Conservation (phyloP, 306 rosid species). For the Lablab purpureus region DNA sequence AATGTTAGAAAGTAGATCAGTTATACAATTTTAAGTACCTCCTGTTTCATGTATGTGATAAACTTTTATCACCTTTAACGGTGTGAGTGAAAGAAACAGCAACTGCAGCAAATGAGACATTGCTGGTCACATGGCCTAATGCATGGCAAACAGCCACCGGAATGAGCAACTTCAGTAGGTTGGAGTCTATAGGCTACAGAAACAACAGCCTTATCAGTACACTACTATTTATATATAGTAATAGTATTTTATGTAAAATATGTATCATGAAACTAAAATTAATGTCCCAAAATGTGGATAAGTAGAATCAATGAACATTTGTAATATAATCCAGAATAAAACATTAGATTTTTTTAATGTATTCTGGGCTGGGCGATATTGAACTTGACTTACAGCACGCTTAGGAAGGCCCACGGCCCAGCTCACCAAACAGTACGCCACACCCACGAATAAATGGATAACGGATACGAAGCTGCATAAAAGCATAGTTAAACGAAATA, state of each 20-base stretch:
- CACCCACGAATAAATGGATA: conserved; percentile 89
- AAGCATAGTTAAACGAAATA: conserved; percentile 18
- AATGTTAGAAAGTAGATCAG: not conserved
- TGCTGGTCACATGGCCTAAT: conserved; percentile 93
- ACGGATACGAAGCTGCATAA: conserved; percentile 86
- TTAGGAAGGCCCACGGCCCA: conserved; percentile 93
- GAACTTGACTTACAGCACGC: conserved; percentile 77
- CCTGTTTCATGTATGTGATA: not conserved
- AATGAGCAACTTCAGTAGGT: conserved; percentile 70
- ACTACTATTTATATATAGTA: not conserved
- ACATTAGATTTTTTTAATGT: conserved; percentile 29
- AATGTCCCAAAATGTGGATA: not conserved
- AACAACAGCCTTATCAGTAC: conserved; percentile 32
- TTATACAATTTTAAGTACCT: not conserved
- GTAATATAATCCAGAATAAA: not conserved
- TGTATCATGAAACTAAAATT: not conserved
- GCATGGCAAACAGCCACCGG: conserved; percentile 95
- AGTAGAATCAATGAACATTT: conserved; percentile 5
- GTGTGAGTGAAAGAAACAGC: conserved; percentile 98
- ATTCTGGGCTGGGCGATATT: conserved; percentile 52
- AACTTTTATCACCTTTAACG: conserved; percentile 66
- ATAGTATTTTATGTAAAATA: not conserved
- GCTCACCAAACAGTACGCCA: conserved; percentile 76
- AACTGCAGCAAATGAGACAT: conserved; percentile 97
- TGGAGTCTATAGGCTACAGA: conserved; percentile 58